Percentiles rank a stretch among this genome's conserved stretches.
These are phyloP conservation scores for Dendryphion nanum DNA, from an alignment of 2,329 filamentous ascomycete species.

Conservation along the genomic window DNA sequence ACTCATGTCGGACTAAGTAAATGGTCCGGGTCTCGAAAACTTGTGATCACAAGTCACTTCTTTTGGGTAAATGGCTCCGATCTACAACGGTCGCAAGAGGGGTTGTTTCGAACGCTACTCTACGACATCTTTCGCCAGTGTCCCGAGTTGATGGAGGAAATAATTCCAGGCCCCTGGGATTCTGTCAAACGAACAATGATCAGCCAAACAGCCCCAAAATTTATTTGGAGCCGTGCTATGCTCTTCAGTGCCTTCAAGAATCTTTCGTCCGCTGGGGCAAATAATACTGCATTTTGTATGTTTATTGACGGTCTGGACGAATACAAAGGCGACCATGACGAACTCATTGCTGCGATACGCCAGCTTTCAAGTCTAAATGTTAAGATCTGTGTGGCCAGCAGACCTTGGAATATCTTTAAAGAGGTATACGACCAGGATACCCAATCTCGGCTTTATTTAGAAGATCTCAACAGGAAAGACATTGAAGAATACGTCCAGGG, in stretches of 20 bases:
- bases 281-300: too few species aligned
- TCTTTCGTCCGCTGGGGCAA: too few species aligned
- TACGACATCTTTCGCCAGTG: slow-evolving; percentile 5
- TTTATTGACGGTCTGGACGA: slow-evolving; percentile 18
- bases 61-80: slow-evolving; percentile 7
- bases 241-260: too few species aligned
- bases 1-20: slow-evolving; percentile 2
- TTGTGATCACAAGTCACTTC: slow-evolving; percentile 3
- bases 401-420: background rate
- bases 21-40: background rate
- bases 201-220: too few species aligned
- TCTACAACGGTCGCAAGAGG: slow-evolving; percentile 7
- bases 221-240: too few species aligned
- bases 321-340: slow-evolving; percentile 4
- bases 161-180: background rate
- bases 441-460: background rate
- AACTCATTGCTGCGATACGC: background rate
- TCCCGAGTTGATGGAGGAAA: slow-evolving; percentile 1
- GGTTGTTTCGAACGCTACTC: slow-evolving; percentile 5
- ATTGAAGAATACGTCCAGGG: background rate
- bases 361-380: background rate
- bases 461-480: background rate
- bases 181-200: too few species aligned
- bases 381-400: background rate
- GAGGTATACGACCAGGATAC: background rate